Conservation (phyloP, 164 flowering plant species). For the Sextonia rubra region DNA sequence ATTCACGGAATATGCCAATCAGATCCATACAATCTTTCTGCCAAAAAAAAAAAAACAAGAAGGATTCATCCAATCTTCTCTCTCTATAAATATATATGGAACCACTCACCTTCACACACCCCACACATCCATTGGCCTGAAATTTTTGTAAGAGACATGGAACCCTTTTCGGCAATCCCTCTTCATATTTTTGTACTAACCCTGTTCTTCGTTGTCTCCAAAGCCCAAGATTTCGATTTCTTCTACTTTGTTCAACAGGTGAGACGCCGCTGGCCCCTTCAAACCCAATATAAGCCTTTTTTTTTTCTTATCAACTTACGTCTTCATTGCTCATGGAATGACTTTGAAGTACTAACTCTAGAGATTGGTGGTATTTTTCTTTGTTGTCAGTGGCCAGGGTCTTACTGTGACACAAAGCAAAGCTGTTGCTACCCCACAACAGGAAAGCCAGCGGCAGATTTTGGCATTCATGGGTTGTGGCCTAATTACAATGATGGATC, state of each 20-base stretch:
- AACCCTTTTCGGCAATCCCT: constrained; percentile 14
- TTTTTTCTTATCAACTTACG: not conserved
- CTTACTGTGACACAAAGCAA: constrained; percentile 30
- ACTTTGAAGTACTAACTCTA: not conserved
- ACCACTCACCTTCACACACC: not conserved
- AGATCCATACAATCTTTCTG: not conserved
- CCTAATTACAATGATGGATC: constrained; percentile 42
- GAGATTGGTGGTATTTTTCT: not conserved
- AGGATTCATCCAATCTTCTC: not conserved
- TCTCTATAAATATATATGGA: constrained; percentile 9
- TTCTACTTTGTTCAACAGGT: constrained; percentile 60
- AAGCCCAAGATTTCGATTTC: constrained; percentile 51
- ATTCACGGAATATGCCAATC: constrained; percentile 2
- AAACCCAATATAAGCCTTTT: not conserved
- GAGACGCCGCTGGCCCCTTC: not conserved
- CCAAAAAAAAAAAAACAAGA: too few species aligned
- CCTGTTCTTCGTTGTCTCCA: constrained; percentile 15
- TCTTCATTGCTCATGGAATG: not conserved
- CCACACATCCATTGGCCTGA: not conserved
- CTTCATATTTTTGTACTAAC: constrained; percentile 14
- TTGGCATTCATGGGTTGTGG: constrained; percentile 51
- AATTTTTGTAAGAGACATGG: constrained; percentile 18
- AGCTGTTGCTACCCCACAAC: constrained; percentile 42
- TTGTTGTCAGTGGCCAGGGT: constrained; percentile 33
- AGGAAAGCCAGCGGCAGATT: constrained; percentile 42